These are phyloP conservation scores for Nannochloropsis gaditana DNA, from an alignment of 108 stramenopile genomes.

Conservation along the genomic window DNA sequence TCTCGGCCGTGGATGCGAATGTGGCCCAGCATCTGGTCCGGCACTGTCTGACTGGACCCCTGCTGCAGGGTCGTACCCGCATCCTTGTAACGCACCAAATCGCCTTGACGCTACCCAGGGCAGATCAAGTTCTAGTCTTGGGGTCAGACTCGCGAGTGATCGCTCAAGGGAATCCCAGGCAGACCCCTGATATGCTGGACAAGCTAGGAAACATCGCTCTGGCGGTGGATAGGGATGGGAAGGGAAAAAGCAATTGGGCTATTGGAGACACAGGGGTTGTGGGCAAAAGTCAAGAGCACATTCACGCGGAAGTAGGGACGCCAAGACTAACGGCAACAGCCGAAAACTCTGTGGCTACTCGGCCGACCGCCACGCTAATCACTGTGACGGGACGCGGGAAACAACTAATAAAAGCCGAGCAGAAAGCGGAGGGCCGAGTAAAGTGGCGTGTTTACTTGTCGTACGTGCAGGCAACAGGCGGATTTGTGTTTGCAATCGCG, in stretches of 20 bases:
- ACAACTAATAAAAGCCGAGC: background rate
- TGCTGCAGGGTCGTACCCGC: conserved; percentile 36
- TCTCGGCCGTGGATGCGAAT: conserved; percentile 53
- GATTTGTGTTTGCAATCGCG: background rate
- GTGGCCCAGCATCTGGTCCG: conserved; percentile 46
- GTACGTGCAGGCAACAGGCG: background rate
- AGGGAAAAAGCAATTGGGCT: no score
- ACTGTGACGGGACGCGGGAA: background rate
- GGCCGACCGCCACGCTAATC: background rate
- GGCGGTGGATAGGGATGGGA: background rate
- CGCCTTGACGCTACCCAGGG: background rate
- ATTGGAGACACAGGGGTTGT: background rate
- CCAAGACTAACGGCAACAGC: no score
- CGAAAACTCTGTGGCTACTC: background rate
- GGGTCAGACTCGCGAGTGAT: background rate
- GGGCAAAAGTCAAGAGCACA: background rate
- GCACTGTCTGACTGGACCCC: conserved; percentile 36
- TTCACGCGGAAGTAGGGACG: background rate
- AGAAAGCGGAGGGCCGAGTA: background rate
- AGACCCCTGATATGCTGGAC: background rate
- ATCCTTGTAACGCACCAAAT: conserved; percentile 52
- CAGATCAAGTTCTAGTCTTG: conserved; percentile 22
- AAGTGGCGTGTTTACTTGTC: background rate
- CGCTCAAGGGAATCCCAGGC: background rate
- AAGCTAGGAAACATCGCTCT: background rate